Evolutionary conservation across 1,139 yeast species (phyloP).

Genomic region (Yamadazyma kanchanaburiensis): DNA sequence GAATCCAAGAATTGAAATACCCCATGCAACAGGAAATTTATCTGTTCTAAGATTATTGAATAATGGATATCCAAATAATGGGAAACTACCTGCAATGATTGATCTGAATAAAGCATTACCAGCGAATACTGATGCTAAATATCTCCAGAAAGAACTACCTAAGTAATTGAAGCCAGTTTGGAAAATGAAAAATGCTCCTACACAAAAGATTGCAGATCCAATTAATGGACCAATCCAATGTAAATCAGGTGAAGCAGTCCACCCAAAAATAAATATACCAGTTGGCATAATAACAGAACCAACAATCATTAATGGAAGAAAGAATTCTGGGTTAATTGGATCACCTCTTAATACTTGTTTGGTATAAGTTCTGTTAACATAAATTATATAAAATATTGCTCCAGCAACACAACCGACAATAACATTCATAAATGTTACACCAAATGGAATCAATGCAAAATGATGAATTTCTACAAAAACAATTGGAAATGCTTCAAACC

Average conservation of each 20-base stretch:
- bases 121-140: conserved; percentile 30
- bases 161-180: conserved; percentile 48
- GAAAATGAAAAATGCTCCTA: conserved; percentile 27
- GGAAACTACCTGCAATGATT: conserved; percentile 27
- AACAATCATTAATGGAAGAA: conserved; percentile 48
- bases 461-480: conserved; percentile 19
- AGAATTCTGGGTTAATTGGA: conserved; percentile 54
- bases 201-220: conserved; percentile 25
- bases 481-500: conserved; percentile 35
- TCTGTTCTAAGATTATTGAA: conserved; percentile 34
- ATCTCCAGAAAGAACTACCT: conserved; percentile 54
- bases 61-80: conserved; percentile 39
- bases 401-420: conserved; percentile 19
- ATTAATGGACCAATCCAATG: conserved; percentile 32
- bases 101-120: conserved; percentile 27
- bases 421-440: conserved; percentile 20
- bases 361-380: conserved; percentile 17
- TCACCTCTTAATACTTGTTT: conserved; percentile 31
- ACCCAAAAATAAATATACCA: conserved; percentile 30
- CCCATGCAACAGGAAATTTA: conserved; percentile 59
- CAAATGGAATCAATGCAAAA: conserved; percentile 27
- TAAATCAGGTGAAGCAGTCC: conserved; percentile 23
- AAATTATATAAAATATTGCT: conserved; percentile 18
- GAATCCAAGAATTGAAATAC: conserved; percentile 54
- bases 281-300: conserved; percentile 26